Evolutionary conservation across 305 asterid genomes (phyloP).

Genomic region (Rubia balearica): DNA sequence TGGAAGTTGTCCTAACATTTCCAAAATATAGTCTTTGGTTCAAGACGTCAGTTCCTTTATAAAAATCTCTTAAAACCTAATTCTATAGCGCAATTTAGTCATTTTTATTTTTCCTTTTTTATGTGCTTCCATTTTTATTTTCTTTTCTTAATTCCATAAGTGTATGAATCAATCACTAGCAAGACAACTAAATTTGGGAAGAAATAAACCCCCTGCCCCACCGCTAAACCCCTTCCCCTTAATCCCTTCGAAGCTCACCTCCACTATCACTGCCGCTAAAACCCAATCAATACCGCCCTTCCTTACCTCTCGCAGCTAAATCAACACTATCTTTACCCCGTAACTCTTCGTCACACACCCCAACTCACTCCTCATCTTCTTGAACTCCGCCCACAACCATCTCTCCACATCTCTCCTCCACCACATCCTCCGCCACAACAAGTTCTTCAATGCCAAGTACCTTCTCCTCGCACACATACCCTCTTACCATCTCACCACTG

Average conservation of each 20-base stretch:
- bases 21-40: no score
- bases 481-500: slow-evolving; percentile 54
- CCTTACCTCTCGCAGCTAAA: slow-evolving; percentile 50
- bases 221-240: slow-evolving; percentile 26
- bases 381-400: slow-evolving; percentile 43
- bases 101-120: no score
- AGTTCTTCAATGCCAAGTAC: slow-evolving; percentile 47
- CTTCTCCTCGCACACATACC: slow-evolving; percentile 48
- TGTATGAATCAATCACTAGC: neutral
- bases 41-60: no score
- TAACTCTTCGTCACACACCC: slow-evolving; percentile 50
- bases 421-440: slow-evolving; percentile 42
- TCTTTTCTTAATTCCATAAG: neutral
- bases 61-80: no score
- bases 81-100: no score
- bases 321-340: slow-evolving; percentile 57
- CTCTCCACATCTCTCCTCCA: slow-evolving; percentile 39
- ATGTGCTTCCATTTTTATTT: no score
- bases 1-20: no score
- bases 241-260: slow-evolving; percentile 36
- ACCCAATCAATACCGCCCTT: slow-evolving; percentile 18
- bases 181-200: neutral
- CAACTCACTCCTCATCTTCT: slow-evolving; percentile 44
- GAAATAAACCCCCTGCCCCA: slow-evolving; percentile 13
- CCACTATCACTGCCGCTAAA: slow-evolving; percentile 25